phyloP scores from a whole-genome alignment of 768 basidiomycete genomes.

The Strobilomyces dryophilus region DNA sequence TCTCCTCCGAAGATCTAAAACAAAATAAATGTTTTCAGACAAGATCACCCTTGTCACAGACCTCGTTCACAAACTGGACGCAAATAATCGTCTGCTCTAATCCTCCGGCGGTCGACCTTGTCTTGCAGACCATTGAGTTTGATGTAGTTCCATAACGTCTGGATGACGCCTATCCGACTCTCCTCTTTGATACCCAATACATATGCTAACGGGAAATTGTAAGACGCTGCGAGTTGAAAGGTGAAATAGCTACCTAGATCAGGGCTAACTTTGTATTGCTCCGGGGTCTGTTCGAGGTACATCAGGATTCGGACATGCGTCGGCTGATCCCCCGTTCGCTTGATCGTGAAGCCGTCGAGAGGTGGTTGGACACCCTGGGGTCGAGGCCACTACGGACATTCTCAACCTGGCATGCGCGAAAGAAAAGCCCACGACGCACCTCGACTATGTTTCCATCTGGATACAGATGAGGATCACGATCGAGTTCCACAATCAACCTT shows the following conservation, averaged over 20 bases:
- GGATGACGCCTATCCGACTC: constrained; percentile 74
- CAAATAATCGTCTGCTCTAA: constrained; percentile 66
- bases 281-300: constrained; percentile 81
- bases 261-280: constrained; percentile 75
- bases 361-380: constrained; percentile 51
- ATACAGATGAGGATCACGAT: constrained; percentile 76
- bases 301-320: constrained; percentile 82
- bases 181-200: constrained; percentile 82
- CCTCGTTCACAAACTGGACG: constrained; percentile 45
- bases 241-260: constrained; percentile 54
- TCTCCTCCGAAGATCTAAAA: constrained; percentile 69
- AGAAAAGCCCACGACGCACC: constrained; percentile 38
- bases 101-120: constrained; percentile 68
- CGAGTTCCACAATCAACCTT: constrained; percentile 80
- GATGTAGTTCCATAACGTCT: constrained; percentile 90
- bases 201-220: constrained; percentile 35
- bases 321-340: constrained; percentile 73
- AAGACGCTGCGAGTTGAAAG: constrained; percentile 2
- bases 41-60: background rate
- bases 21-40: background rate
- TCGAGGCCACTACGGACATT: constrained; percentile 53
- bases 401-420: background rate
- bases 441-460: constrained; percentile 88
- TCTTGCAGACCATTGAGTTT: constrained; percentile 81
- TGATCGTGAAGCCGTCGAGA: constrained; percentile 84